Base-by-base conservation (phyloP, 495 filamentous ascomycete genomes). In the Glonium stellatum region DNA sequence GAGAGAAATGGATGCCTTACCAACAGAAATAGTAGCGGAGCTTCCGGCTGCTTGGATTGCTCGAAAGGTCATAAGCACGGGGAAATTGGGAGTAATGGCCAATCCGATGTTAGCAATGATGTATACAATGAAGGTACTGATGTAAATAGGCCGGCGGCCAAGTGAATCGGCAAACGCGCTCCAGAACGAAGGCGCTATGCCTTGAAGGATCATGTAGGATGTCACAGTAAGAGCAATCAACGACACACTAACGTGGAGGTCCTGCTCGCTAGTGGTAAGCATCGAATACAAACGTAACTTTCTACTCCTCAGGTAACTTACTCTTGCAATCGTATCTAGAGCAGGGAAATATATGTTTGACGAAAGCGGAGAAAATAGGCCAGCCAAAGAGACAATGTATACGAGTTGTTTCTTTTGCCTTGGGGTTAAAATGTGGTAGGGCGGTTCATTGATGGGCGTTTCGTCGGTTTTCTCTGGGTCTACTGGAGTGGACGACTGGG, bases 161-260 rank as follows among this genome's bases (percentile, higher is more conserved):
- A 66, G 66, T 8, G 73, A 73, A 62, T 83, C 80, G 0, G 78
- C 76, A 6, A 82, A 31, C 0, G 75, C 72, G 5, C 79, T 79
- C 79, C 77, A 79, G 18, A 83, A 56, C 55, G 72, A 79, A 0
- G 79, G 80, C 0, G 78, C 73, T 11, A 82, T 55, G 0, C 76
- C 79, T 68, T 80, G 76, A 57, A 82, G 76, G 13, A 81, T 71
- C 4, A 81, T 64, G 62, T 82, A 83, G 0, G 76, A 76, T 4
- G 80, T 83, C 4, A 82, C 70, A 0, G 78, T 80, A 4, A 80
- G 70, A 54, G 77, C 77, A 65, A 81, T 70, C 1, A 78, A 70
- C 36, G 75, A 71, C 2, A 75, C 46, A 0, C 76, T 75, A 4
- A 79, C 71, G 42, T 72, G 60, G 0, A 80, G 63, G 51, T 79